A percentile compares a stretch with the other conserved stretches of the same genome.
Conservation (phyloP, 108 stramenopile genomes). For the Cyclotella choctawhatcheeana region DNA sequence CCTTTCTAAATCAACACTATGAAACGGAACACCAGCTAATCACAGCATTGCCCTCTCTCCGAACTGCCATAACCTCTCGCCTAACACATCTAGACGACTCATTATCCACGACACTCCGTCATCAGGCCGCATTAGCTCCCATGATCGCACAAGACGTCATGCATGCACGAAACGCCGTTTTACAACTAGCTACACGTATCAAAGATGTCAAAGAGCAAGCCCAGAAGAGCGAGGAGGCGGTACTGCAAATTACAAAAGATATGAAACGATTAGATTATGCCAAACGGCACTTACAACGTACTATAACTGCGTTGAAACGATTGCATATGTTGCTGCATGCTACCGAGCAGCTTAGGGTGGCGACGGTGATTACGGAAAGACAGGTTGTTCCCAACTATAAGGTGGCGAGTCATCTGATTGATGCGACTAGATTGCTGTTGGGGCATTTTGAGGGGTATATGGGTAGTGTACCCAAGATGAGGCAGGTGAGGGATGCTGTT, state of each 20-base stretch:
- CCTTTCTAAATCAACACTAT: slow-evolving; percentile 82
- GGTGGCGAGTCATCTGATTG: slow-evolving; percentile 90
- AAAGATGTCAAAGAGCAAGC: slow-evolving; percentile 73
- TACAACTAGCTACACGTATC: slow-evolving; percentile 62
- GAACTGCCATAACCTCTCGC: slow-evolving; percentile 68
- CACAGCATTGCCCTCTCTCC: slow-evolving; percentile 66
- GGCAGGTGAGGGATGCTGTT: slow-evolving; percentile 66
- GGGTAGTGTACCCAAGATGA: slow-evolving; percentile 67
- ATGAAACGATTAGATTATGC: slow-evolving; percentile 97
- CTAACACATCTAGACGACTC: slow-evolving; percentile 76
- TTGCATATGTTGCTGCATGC: slow-evolving; percentile 98
- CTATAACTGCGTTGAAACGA: slow-evolving; percentile 96
- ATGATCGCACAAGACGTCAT: slow-evolving; percentile 68
- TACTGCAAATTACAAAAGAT: slow-evolving; percentile 88
- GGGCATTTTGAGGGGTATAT: slow-evolving; percentile 84
- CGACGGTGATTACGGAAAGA: slow-evolving; percentile 44
- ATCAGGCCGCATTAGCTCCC: slow-evolving; percentile 72
- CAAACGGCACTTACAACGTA: slow-evolving; percentile 94
- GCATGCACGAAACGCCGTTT: slow-evolving; percentile 70
- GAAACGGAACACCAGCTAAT: slow-evolving; percentile 68
- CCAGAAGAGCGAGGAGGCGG: slow-evolving; percentile 73
- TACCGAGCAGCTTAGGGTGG: slow-evolving; percentile 88
- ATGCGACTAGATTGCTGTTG: slow-evolving; percentile 90
- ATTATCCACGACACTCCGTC: slow-evolving; percentile 73
- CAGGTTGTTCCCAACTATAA: slow-evolving; percentile 79